phyloP scores from a whole-genome alignment of 164 flowering plant genomes.

The Berberis vulgaris region DNA sequence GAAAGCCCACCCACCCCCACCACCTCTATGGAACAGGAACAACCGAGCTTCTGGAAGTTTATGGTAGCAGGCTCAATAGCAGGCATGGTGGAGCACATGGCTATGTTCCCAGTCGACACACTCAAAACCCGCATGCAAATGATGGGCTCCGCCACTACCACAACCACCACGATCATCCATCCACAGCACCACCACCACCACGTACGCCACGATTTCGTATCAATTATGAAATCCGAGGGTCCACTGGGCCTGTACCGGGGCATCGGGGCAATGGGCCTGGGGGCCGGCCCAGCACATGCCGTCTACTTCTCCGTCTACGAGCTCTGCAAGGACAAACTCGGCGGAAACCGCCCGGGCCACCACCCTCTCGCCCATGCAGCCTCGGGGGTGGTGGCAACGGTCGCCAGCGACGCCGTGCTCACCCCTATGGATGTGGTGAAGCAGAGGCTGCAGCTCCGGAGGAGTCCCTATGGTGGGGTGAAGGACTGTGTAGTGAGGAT shows the following conservation, averaged over 20 bases:
- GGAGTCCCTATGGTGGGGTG: conserved; percentile 20
- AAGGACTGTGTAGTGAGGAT: conserved; percentile 20
- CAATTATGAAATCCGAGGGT: conserved; percentile 39
- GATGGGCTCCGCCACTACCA: conserved; percentile 12
- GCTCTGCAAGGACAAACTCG: conserved; percentile 12
- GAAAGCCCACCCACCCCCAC: not conserved
- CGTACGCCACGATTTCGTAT: conserved; percentile 10
- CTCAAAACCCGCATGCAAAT: conserved; percentile 39
- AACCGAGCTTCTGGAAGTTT: conserved; percentile 37
- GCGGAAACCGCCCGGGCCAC: conserved; percentile 19
- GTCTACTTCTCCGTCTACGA: conserved; percentile 72
- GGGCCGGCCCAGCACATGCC: conserved; percentile 89
- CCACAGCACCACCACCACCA: conserved; percentile 14
- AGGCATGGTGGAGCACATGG: conserved; percentile 45
- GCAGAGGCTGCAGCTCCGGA: conserved; percentile 19
- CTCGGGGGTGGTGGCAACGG: conserved; percentile 19
- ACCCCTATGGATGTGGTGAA: conserved; percentile 28
- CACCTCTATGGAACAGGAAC: conserved; percentile 19
- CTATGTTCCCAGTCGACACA: conserved; percentile 43
- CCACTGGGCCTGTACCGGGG: conserved; percentile 62
- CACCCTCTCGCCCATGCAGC: conserved; percentile 18
- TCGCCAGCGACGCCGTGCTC: conserved; percentile 21
- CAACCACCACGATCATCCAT: no score
- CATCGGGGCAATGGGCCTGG: conserved; percentile 71
- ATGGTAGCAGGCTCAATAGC: conserved; percentile 50